Conservation (phyloP, 2,329 filamentous ascomycete species). For the Colletotrichum noveboracense region DNA sequence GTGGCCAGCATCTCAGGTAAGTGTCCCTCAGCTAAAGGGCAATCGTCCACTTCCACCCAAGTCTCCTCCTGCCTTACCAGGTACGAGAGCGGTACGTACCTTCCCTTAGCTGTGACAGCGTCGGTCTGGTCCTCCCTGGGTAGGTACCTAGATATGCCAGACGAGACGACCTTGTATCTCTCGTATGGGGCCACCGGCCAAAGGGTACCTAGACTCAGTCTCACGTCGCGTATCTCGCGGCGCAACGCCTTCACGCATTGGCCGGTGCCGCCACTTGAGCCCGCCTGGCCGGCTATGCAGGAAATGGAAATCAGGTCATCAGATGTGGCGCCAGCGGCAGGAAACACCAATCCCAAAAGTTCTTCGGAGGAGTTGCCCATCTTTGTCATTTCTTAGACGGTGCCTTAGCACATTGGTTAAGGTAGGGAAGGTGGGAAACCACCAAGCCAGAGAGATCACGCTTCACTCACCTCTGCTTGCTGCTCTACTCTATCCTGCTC, state of each 20-base stretch:
- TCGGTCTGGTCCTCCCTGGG: not conserved
- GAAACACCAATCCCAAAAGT: constrained; percentile 2
- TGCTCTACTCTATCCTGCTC: not conserved
- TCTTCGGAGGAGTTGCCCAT: not conserved
- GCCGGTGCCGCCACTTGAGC: not conserved
- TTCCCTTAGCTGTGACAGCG: not conserved
- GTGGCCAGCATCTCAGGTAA: not conserved
- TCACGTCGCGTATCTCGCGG: not conserved
- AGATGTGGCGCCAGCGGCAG: constrained; percentile 8
- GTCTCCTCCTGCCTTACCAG: not conserved
- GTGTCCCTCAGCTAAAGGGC: not conserved
- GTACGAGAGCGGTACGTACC: not conserved
- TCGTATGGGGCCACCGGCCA: not conserved
- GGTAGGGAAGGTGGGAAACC: not conserved
- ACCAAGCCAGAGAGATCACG: not conserved
- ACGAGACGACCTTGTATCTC: not conserved
- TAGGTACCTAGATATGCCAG: not conserved
- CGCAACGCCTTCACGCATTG: not conserved
- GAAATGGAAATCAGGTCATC: constrained; percentile 13
- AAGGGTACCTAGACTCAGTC: not conserved
- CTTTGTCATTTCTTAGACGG: not conserved
- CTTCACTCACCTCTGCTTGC: not conserved
- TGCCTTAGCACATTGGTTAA: not conserved
- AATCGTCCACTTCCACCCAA: not conserved
- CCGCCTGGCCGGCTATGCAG: not conserved